Evolutionary conservation across 225 moss, liverwort and hornwort species (phyloP), one percentile per base, ranked within the genome.

Genomic region (Physcomitrium patens): DNA sequence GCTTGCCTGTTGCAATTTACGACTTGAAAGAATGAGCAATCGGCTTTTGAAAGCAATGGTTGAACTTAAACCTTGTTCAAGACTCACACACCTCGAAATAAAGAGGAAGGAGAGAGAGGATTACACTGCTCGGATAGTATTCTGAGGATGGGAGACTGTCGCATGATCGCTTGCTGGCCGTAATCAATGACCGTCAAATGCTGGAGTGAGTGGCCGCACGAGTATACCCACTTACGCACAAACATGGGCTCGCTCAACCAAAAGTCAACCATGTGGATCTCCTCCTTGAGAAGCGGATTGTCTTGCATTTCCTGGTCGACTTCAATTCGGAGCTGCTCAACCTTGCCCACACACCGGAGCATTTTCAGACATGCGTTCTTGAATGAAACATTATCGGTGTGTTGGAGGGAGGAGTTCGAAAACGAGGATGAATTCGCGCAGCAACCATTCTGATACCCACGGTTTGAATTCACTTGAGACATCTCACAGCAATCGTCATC

Each of bases 111-210:
- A 17, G n/a, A 22, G 0, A 47, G 74, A 69, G 3, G 43, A 87
- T 86, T 84, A 93, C 93, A 93, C 19, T 78, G 67, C 17, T 73
- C 63, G 10, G 95, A 78, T 60, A 96, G 82, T 23, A 80, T 78
- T 17, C 79, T 68, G 18, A 96, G 64, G 55, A 96, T 82, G 1
- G 85, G 85, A 22, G 91, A 86, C 24, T 83, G 81, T 12, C 91
- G 88, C 84, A 90, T 90, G 79, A 96, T 96, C 19, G 95, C 95
- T 58, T 93, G 93, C 80, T 93, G 95, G 11, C 95, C 95, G 58
- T 90, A 96, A 69, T 96, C 95, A 28, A 93, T 80, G 52, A 96
- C 68, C 14, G 83, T 84, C 41, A 96, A 84, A 60, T 82, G 86
- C 65, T 71, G 77, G 5, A 95, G 87, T 9, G 93, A 73, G 0